Conservation (phyloP, 1,139 yeast genomes). For the Torulaspora pretoriensis region DNA sequence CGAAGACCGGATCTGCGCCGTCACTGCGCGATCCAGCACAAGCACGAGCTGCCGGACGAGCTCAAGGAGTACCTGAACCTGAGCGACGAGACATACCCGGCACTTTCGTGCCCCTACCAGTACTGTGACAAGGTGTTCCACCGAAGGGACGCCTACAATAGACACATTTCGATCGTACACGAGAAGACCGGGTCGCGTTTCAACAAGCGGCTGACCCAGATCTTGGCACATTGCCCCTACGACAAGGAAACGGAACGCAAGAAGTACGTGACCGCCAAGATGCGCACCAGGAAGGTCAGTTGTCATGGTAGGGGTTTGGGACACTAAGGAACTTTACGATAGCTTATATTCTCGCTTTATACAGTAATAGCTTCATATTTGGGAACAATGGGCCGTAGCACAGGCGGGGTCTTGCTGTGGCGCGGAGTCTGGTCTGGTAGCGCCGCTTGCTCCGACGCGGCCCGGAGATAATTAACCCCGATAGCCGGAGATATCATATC, state of each 20-base stretch:
- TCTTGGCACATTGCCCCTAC: slow-evolving; percentile 26
- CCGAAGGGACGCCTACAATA: slow-evolving; percentile 52
- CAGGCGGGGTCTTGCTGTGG: no score
- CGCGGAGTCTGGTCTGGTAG: no score
- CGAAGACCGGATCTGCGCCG: slow-evolving; percentile 58
- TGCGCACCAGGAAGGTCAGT: slow-evolving; percentile 10
- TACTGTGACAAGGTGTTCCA: slow-evolving; percentile 53
- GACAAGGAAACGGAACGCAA: slow-evolving; percentile 14
- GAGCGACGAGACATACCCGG: slow-evolving; percentile 31
- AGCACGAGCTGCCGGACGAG: slow-evolving; percentile 27
- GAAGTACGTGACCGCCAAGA: slow-evolving; percentile 10
- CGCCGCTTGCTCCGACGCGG: no score
- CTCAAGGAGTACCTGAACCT: slow-evolving; percentile 28
- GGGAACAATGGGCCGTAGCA: background rate
- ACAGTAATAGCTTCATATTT: background rate
- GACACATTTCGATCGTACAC: slow-evolving; percentile 55
- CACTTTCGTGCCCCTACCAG: slow-evolving; percentile 35
- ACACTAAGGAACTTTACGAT: slow-evolving; percentile 1
- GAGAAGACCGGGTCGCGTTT: slow-evolving; percentile 43
- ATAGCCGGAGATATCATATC: no score
- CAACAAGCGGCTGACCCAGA: slow-evolving; percentile 38
- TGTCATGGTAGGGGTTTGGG: slow-evolving; percentile 4
- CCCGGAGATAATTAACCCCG: no score
- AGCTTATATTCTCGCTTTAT: slow-evolving; percentile 5
- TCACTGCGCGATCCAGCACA: slow-evolving; percentile 58